These are phyloP conservation scores for Kwoniella sp. DNA, from an alignment of 768 basidiomycete species.

Conservation along the genomic window DNA sequence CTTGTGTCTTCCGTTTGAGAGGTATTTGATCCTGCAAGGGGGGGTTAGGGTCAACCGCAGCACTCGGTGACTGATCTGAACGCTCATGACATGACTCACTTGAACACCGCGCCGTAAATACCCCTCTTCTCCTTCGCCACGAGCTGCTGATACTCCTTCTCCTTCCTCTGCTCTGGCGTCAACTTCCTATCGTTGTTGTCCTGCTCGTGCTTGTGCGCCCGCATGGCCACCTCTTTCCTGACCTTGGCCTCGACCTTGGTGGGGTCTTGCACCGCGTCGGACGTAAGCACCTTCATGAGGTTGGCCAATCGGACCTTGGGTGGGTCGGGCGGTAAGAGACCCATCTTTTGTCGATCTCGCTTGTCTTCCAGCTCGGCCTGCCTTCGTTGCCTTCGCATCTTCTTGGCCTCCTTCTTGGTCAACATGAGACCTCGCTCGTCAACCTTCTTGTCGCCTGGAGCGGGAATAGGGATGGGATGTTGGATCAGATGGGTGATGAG, in stretches of 20 bases:
- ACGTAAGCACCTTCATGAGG: constrained; percentile 94
- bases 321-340: constrained; percentile 85
- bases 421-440: constrained; percentile 81
- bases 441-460: constrained; percentile 72
- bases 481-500: constrained; percentile 88
- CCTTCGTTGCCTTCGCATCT: constrained; percentile 84
- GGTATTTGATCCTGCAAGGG: constrained; percentile 65
- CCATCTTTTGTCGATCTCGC: constrained; percentile 91
- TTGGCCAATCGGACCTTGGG: constrained; percentile 96
- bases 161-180: constrained; percentile 79
- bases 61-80: no score
- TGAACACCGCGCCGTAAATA: constrained; percentile 79
- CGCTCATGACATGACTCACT: constrained; percentile 57
- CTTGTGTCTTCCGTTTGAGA: constrained; percentile 86
- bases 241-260: constrained; percentile 96
- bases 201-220: constrained; percentile 84
- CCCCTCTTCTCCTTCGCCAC: constrained; percentile 80
- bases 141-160: constrained; percentile 83
- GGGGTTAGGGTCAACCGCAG: not conserved
- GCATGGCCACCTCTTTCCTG: constrained; percentile 82
- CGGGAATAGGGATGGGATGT: constrained; percentile 94
- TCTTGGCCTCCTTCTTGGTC: constrained; percentile 97
- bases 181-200: constrained; percentile 89
- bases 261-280: constrained; percentile 94
- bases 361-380: constrained; percentile 89